phyloP scores from a whole-genome alignment of 2,329 filamentous ascomycete species.

The Lomentospora prolificans region DNA sequence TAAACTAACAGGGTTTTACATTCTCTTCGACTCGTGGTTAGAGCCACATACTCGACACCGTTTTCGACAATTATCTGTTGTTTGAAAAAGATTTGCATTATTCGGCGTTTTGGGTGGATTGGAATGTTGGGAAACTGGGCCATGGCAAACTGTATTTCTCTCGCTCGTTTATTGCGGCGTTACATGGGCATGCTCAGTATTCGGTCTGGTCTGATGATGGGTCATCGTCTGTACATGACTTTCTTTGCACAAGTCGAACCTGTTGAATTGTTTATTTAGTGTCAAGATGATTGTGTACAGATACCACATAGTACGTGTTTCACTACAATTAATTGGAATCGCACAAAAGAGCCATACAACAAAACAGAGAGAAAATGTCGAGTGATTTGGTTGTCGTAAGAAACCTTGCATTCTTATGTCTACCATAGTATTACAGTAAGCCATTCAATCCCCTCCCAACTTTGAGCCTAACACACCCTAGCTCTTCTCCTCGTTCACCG shows the following conservation, averaged over 20 bases:
- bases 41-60: background rate
- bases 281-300: conserved; percentile 1
- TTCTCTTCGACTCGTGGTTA: background rate
- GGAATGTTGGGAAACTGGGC: background rate
- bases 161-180: background rate
- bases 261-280: background rate
- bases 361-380: conserved; percentile 13
- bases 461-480: no score
- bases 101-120: background rate
- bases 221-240: background rate
- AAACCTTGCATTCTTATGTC: conserved; percentile 11
- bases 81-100: background rate
- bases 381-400: conserved; percentile 15
- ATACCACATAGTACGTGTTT: conserved; percentile 5
- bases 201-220: background rate
- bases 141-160: background rate
- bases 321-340: background rate
- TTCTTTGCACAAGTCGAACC: background rate
- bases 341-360: background rate
- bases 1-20: background rate
- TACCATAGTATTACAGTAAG: conserved; percentile 17
- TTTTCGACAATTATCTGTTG: background rate
- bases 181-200: background rate
- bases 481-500: background rate
- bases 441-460: conserved; percentile 2